Percentiles rank a stretch among this genome's conserved stretches.
Conservation (phyloP, 2,329 filamentous ascomycete species). For the Fusarium sp. region DNA sequence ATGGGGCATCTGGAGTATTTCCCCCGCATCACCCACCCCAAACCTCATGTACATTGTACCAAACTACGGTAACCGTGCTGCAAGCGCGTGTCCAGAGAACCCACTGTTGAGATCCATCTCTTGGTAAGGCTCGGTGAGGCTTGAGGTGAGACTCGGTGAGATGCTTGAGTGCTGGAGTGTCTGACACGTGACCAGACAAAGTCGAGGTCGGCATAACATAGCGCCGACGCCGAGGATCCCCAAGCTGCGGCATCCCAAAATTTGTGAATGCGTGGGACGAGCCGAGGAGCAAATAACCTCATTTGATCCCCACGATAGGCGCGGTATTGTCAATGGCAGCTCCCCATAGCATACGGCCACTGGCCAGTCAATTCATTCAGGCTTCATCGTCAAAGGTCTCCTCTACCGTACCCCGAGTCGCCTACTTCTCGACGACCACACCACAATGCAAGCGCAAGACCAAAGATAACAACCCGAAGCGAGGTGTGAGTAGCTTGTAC, state of each 20-base stretch:
- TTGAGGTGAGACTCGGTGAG: constrained; percentile 27
- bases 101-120: constrained; percentile 43
- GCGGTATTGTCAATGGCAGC: constrained; percentile 49
- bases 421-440: constrained; percentile 68
- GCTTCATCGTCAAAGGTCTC: constrained; percentile 31
- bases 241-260: constrained; percentile 35
- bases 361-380: constrained; percentile 44
- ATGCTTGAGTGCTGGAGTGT: background rate
- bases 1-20: constrained; percentile 49
- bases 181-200: constrained; percentile 11
- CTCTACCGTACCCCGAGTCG: constrained; percentile 28
- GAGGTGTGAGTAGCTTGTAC: constrained; percentile 85
- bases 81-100: constrained; percentile 47
- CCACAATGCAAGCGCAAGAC: constrained; percentile 63
- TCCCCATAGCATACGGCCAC: constrained; percentile 48
- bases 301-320: constrained; percentile 33
- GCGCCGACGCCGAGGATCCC: constrained; percentile 25
- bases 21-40: constrained; percentile 48
- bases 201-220: constrained; percentile 23
- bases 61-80: constrained; percentile 46
- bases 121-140: constrained; percentile 39
- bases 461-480: constrained; percentile 82
- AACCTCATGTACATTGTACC: constrained; percentile 48
- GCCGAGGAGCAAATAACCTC: constrained; percentile 43
- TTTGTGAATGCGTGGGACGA: constrained; percentile 40